phyloP scores from a whole-genome alignment of 371 early-diverging fungal species.

The Mucor irregularis region DNA sequence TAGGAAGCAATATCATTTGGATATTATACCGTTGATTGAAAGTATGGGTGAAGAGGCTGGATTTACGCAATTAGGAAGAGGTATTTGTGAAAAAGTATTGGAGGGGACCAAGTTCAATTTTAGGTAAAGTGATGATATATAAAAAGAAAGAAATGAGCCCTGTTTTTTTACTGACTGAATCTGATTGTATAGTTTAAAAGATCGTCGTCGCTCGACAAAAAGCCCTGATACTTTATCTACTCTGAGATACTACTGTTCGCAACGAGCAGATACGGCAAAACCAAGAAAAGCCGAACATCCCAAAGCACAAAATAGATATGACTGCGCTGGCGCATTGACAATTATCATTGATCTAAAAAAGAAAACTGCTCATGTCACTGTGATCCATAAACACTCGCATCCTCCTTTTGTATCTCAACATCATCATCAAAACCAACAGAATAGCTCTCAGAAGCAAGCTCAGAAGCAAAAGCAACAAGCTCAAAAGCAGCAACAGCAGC shows the following conservation, averaged over 20 bases:
- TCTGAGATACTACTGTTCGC: constrained; percentile 51
- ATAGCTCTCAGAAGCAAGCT: constrained; percentile 8
- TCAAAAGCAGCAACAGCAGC: constrained; percentile 10
- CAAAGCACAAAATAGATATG: constrained; percentile 41
- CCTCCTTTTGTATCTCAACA: constrained; percentile 46
- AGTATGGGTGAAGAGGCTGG: constrained; percentile 26
- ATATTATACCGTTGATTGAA: constrained; percentile 34
- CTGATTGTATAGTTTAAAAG: constrained; percentile 36
- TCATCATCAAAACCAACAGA: constrained; percentile 31
- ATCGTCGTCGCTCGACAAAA: constrained; percentile 48
- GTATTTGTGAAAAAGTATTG: constrained; percentile 45
- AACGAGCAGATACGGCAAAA: constrained; percentile 47
- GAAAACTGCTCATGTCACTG: constrained; percentile 44
- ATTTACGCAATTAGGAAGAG: constrained; percentile 51
- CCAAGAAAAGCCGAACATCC: constrained; percentile 49
- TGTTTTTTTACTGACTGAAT: not conserved
- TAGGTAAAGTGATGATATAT: constrained; percentile 28
- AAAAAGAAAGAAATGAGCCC: not conserved
- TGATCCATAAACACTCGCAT: constrained; percentile 48
- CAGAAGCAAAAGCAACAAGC: constrained; percentile 5
- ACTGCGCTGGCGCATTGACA: constrained; percentile 51
- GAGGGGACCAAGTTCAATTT: constrained; percentile 52
- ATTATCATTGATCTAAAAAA: constrained; percentile 49
- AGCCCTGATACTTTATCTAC: constrained; percentile 49
- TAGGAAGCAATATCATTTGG: constrained; percentile 40